Evolutionary conservation across 331 rosid species (phyloP), one percentile per base, ranked within the genome.

Genomic region (Ulmus americana): DNA sequence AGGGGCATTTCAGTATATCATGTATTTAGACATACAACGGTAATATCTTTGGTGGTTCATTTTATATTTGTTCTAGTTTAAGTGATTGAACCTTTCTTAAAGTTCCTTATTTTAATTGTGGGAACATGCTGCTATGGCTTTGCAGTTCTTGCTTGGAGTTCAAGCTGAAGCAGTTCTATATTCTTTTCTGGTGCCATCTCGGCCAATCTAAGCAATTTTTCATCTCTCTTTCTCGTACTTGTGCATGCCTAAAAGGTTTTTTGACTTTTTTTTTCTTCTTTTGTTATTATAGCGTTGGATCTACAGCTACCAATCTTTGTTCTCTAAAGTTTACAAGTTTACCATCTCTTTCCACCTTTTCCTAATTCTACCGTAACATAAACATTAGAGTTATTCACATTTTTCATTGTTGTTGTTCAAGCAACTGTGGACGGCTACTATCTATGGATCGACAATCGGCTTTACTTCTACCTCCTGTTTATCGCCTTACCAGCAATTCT

Each of bases 111-210:
- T 69, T 70, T 52, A 76, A 9, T 50, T 73, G 70, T 78, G 87
- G 97, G 98, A 85, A 64, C 91, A 94, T 77, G 97, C 90, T 18
- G 84, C 84, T 6, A 79, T 75, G 64, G 95, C 88, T 48, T 82
- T 94, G 75, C 97, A 89, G 72, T 81, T 79, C 75, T 94, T 94
- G 76, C 81, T 87, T 40, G 95, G 88, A 67, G 82, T 64, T 76
- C 85, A 69, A 76, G 70, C 81, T 68, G 95, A 89, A 76, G 65
- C 95, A 42, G 67, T 90, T 69, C 70, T 94, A 15, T 79, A 72
- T 81, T 76, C 80, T 80, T 84, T 89, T 68, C 50, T 94, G 98
- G 98, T 89, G 79, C 65, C 76, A 72, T 77, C 75, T 65, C 18
- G 45, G 67, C 28, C 56, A 63, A 47, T 69, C 14, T 48, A 54